Percentiles rank a stretch among this genome's conserved stretches.
phyloP scores from a whole-genome alignment of 257 asterid genomes.

The Solanum lycopersicoides region DNA sequence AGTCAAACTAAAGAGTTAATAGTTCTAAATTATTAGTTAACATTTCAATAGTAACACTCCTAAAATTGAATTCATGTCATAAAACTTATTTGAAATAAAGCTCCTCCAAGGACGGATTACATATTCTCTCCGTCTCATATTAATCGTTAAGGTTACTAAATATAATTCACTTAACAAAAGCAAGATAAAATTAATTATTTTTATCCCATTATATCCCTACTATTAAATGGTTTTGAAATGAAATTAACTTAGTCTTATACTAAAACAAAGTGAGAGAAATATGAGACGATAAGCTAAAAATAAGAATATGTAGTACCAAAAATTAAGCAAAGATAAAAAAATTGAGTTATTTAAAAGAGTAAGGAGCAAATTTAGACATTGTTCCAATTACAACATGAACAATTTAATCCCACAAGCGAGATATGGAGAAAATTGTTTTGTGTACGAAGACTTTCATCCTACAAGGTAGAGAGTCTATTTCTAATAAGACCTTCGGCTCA shows the following conservation, averaged over 20 bases:
- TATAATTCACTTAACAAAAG: background rate
- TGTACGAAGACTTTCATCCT: too few relatives aligned
- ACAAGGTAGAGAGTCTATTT: background rate
- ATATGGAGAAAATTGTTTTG: rapidly evolving
- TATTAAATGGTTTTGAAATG: background rate
- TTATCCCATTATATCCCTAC: background rate
- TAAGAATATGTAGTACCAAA: background rate
- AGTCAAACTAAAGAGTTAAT: background rate
- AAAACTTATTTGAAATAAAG: background rate
- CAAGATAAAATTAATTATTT: background rate
- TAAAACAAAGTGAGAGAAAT: background rate
- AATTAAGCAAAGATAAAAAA: too few relatives aligned
- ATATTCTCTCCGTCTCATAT: too few relatives aligned
- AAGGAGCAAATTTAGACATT: background rate
- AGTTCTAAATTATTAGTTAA: background rate
- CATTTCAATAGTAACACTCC: background rate
- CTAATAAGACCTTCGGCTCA: background rate
- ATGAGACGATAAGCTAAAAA: background rate
- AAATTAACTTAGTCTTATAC: background rate
- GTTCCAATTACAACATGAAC: background rate
- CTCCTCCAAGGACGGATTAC: background rate
- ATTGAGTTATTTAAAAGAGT: background rate
- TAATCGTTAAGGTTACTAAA: too few relatives aligned
- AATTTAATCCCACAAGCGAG: background rate
- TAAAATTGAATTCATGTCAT: background rate